A percentile compares a stretch with the other conserved stretches of the same genome.
Conservation (phyloP, 495 filamentous ascomycete species). For the Hypomontagnella monticulosa region DNA sequence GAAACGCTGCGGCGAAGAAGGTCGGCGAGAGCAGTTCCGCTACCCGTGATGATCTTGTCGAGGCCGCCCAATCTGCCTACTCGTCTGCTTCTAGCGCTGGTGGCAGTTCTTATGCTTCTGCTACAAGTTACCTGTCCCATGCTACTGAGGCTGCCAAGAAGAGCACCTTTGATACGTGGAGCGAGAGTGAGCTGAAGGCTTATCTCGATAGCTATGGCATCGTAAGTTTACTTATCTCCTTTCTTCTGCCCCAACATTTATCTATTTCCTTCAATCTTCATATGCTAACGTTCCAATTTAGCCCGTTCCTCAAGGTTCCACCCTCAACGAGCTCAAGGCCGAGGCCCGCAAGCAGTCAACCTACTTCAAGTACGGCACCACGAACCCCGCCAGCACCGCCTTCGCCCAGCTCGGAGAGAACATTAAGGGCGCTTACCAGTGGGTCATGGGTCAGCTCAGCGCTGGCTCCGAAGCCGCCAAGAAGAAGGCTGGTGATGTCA, state of each 20-base stretch:
- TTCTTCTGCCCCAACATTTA: background rate
- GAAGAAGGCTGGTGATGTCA: conserved; percentile 58
- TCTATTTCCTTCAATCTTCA: background rate
- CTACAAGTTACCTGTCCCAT: conserved; percentile 74
- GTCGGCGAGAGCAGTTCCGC: conserved; percentile 69
- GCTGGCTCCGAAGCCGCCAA: conserved; percentile 71
- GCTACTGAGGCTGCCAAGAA: conserved; percentile 77
- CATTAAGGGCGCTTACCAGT: conserved; percentile 62
- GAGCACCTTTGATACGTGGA: conserved; percentile 80
- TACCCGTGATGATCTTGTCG: conserved; percentile 76
- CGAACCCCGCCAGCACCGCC: conserved; percentile 69
- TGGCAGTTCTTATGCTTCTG: conserved; percentile 73
- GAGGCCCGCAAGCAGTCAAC: conserved; percentile 75
- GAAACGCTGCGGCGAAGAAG: conserved; percentile 73
- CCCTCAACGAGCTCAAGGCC: conserved; percentile 68
- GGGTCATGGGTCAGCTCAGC: conserved; percentile 66
- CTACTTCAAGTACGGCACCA: conserved; percentile 82
- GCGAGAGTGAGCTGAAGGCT: conserved; percentile 77
- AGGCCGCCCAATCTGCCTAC: conserved; percentile 76
- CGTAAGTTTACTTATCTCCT: conserved; percentile 37
- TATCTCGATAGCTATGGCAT: conserved; percentile 86
- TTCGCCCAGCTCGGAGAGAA: conserved; percentile 69
- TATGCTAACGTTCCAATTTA: conserved; percentile 62
- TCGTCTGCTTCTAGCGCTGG: conserved; percentile 73
- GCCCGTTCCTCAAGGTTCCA: conserved; percentile 63